Percentiles rank a stretch among this genome's conserved stretches.
These are phyloP conservation scores for Pelargonium citronellum DNA, from an alignment of 441 rosid species.

Conservation along the genomic window DNA sequence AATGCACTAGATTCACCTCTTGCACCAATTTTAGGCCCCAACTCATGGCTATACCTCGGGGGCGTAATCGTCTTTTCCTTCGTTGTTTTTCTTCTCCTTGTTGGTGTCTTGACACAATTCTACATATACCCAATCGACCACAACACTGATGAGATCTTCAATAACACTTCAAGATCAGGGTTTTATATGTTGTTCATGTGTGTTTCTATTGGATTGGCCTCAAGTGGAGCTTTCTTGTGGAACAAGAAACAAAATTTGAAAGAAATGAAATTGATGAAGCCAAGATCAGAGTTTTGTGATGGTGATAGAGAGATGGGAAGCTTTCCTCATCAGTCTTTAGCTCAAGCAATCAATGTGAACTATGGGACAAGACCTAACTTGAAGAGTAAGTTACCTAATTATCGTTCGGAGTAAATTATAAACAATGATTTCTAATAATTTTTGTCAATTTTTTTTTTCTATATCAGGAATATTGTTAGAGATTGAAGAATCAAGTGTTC, in stretches of 20 bases:
- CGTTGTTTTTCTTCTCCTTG: constrained; percentile 44
- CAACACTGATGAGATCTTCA: constrained; percentile 27
- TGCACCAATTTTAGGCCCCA: constrained; percentile 59
- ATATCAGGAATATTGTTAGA: constrained; percentile 38
- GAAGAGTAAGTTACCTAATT: constrained; percentile 31
- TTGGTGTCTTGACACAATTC: constrained; percentile 51
- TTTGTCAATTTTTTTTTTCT: not conserved
- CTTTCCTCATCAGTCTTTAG: constrained; percentile 44
- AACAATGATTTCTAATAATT: no score
- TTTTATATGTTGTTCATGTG: constrained; percentile 42
- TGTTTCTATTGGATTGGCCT: constrained; percentile 35
- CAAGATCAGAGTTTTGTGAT: constrained; percentile 1
- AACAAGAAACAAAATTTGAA: constrained; percentile 40
- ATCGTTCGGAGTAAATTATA: not conserved
- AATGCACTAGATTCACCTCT: constrained; percentile 44
- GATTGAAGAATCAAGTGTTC: constrained; percentile 45
- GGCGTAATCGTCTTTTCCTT: constrained; percentile 61
- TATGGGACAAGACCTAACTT: constrained; percentile 67
- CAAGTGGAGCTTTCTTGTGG: constrained; percentile 48
- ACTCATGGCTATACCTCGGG: constrained; percentile 68
- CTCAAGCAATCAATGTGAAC: constrained; percentile 42
- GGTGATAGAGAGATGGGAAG: constrained; percentile 55
- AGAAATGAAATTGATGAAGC: constrained; percentile 33
- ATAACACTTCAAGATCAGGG: constrained; percentile 24
- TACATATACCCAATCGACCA: constrained; percentile 56